phyloP scores from a whole-genome alignment of 768 basidiomycete genomes.

The Mycena vitilis region DNA sequence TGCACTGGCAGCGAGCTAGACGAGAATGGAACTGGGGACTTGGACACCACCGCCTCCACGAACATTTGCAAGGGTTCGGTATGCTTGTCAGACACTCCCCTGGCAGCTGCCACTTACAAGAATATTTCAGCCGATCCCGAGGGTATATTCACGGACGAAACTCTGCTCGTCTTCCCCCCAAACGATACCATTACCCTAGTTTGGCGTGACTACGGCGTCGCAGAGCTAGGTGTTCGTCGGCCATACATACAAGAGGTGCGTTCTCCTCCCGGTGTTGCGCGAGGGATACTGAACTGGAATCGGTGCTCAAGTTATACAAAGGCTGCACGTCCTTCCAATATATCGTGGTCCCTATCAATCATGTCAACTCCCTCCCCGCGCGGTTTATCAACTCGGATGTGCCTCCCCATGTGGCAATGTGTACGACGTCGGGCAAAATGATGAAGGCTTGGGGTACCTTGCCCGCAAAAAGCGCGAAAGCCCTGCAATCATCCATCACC shows the following conservation, averaged over 20 bases:
- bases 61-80: background rate
- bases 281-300: too few relatives aligned
- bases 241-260: constrained; percentile 12
- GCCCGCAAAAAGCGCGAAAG: background rate
- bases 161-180: background rate
- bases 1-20: constrained; percentile 5
- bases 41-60: background rate
- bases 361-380: background rate
- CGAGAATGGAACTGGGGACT: constrained; percentile 23
- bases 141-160: background rate
- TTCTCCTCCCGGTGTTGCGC: too few relatives aligned
- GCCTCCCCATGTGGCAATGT: constrained; percentile 19
- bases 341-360: constrained; percentile 13
- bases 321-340: constrained; percentile 16
- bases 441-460: background rate
- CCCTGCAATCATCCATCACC: background rate
- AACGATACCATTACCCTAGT: background rate
- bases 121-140: background rate
- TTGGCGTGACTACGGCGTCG: background rate
- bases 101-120: background rate
- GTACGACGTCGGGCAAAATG: background rate
- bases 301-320: background rate
- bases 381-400: background rate
- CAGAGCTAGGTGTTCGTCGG: background rate
- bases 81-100: too few relatives aligned